Base-by-base conservation (phyloP, 2,329 filamentous ascomycete species). In the Coniochaeta prunicola region DNA sequence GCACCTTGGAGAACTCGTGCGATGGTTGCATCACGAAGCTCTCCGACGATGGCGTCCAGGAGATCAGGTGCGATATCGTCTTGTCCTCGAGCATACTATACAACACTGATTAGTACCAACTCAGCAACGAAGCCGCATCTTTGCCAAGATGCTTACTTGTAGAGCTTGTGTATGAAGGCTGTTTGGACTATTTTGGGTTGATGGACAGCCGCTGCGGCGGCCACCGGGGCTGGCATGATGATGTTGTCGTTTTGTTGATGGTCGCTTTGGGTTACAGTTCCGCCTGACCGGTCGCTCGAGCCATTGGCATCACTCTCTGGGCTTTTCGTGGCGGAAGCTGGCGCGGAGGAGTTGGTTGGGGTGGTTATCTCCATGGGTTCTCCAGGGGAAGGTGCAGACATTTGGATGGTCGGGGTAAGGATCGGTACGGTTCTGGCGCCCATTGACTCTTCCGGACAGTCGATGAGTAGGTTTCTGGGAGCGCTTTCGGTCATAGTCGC, bases 11-110 rank as follows among this genome's bases (percentile, higher is more conserved):
- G 72, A 99, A 99, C 72, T 97, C 94, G 68, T 90, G 90, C 9
- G 92, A 96, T 17, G 94, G 94, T 24, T 92, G 96, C 91, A 99
- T 97, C 69, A 99, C 92, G 72, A 99, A 99, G 75, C 94, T 97
- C 73, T 99, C 94, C 61, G 92, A 92, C 56, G 89, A 90, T 66
- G 80, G 87, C 1, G 93, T 96, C 94, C 94, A 99, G 9, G 93
- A 96, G 69, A 99, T 99, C 62, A 99, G 79, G 73, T 97, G 92
- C 68, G 94, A 90, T 62, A 99, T 99, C 67, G 81, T 89, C 36
- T 87, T 87, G 71, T 99, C 94, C 73, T 99, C 94, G 62, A 99
- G 80, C 94, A 99, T 97, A 76, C 93, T 97, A 70, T 64, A n/a
- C n/a, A 53, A 56, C 59, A 24, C 10, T 45, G 8, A 56, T 73